These are phyloP conservation scores for Apodospora peruviana DNA, from an alignment of 495 filamentous ascomycete species.

Conservation along the genomic window DNA sequence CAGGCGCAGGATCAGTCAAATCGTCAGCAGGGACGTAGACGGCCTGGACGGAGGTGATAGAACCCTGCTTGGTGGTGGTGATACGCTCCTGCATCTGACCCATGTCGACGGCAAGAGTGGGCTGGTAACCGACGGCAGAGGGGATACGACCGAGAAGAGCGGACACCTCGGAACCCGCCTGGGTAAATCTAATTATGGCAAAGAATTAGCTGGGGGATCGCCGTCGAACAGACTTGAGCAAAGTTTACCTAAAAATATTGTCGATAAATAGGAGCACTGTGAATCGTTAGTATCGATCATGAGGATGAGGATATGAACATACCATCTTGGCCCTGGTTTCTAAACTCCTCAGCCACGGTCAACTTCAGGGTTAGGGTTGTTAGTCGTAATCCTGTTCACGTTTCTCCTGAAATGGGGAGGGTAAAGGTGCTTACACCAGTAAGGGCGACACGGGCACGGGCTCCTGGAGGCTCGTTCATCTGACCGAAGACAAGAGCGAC, in stretches of 20 bases:
- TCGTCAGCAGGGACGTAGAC: conserved; percentile 99
- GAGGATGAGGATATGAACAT: conserved; percentile 11
- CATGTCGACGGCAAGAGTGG: conserved; percentile 99
- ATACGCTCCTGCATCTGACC: conserved; percentile 99
- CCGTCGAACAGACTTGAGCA: no score
- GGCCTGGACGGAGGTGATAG: conserved; percentile 99
- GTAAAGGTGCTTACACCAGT: conserved; percentile 60
- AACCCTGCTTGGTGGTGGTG: conserved; percentile 98
- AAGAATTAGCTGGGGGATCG: no score
- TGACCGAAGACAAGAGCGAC: conserved; percentile 99
- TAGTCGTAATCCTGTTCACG: no score
- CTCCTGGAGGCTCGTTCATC: conserved; percentile 99
- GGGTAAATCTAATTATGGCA: no score
- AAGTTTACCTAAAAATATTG: conserved; percentile 99
- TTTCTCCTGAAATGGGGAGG: no score
- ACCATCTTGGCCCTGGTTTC: conserved; percentile 94
- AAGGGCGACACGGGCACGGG: conserved; percentile 98
- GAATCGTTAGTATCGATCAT: conserved; percentile 4
- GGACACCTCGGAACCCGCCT: conserved; percentile 99
- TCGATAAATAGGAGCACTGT: conserved; percentile 96
- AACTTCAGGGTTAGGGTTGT: no score
- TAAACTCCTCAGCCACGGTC: conserved; percentile 94
- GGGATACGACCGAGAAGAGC: conserved; percentile 99
- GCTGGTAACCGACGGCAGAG: conserved; percentile 99
- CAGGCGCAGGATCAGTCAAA: conserved; percentile 98